Percentiles rank a stretch among this genome's conserved stretches.
phyloP scores from a whole-genome alignment of 257 asterid genomes.

The Salvia rosmarinus region DNA sequence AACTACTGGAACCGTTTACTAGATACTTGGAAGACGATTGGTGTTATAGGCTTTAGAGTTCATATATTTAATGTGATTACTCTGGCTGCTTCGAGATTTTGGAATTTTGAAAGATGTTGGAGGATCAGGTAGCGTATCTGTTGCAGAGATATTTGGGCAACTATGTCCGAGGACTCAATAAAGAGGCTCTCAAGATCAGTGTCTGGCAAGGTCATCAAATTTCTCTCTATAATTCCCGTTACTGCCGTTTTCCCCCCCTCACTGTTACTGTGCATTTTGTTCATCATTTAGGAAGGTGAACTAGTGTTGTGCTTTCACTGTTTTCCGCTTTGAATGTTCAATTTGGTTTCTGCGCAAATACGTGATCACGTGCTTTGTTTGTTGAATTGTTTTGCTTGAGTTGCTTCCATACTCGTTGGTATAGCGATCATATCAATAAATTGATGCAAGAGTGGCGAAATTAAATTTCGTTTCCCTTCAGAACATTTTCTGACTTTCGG shows the following conservation, averaged over 20 bases:
- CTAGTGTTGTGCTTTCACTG: background rate
- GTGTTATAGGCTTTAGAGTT: background rate
- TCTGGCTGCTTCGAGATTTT: background rate
- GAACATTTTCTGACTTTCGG: background rate
- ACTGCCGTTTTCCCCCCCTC: background rate
- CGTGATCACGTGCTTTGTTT: background rate
- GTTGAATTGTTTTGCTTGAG: background rate
- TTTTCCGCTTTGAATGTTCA: background rate
- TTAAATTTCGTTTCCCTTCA: background rate
- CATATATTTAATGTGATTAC: background rate
- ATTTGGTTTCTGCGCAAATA: background rate
- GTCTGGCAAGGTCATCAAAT: conserved; percentile 86
- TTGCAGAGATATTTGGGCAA: conserved; percentile 91
- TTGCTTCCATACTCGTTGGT: too few species aligned
- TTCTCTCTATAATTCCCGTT: background rate
- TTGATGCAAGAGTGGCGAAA: too few species aligned
- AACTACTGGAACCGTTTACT: too few species aligned
- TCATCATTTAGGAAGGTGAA: background rate
- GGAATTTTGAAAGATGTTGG: conserved; percentile 68
- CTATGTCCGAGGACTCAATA: conserved; percentile 89
- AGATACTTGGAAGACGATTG: background rate
- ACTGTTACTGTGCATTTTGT: background rate
- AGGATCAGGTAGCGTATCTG: conserved; percentile 95
- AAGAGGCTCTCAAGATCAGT: conserved; percentile 97
- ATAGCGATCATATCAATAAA: too few species aligned